Percentiles rank a stretch among this genome's conserved stretches.
phyloP scores from a whole-genome alignment of 176 grass and related monocot genomes.

The Phoenix dactylifera region DNA sequence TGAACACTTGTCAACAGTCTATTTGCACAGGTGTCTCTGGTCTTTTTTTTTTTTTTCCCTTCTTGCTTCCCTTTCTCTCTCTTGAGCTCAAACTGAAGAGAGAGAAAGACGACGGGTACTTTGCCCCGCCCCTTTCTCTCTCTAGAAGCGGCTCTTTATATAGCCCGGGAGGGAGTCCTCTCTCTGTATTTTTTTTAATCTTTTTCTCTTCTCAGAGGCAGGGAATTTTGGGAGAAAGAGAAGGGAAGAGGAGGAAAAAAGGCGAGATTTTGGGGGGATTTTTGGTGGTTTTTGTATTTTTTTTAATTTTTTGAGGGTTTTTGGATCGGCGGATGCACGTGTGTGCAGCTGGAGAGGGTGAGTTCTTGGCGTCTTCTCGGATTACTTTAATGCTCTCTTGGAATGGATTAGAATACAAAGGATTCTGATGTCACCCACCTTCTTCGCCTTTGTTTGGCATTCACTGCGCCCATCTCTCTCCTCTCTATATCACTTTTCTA shows the following conservation, averaged over 20 bases:
- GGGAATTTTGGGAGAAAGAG: too few relatives aligned
- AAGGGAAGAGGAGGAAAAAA: too few relatives aligned
- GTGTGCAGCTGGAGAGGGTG: constrained; percentile 15
- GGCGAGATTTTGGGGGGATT: too few relatives aligned
- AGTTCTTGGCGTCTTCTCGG: not conserved
- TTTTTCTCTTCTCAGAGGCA: too few relatives aligned
- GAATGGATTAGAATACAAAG: not conserved
- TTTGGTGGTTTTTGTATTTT: not conserved
- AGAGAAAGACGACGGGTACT: not conserved
- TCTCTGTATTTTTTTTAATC: not conserved
- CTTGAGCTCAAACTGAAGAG: not conserved
- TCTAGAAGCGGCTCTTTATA: not conserved
- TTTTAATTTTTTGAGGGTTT: not conserved
- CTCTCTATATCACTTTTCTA: not conserved
- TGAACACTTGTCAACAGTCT: not conserved
- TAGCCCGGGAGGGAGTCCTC: not conserved
- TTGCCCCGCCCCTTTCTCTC: not conserved
- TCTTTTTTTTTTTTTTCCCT: not conserved
- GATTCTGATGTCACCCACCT: constrained; percentile 2
- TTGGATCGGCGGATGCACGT: constrained; percentile 20
- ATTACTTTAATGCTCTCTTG: constrained; percentile 10
- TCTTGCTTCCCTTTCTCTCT: not conserved
- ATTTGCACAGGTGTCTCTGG: not conserved
- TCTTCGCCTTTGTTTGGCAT: not conserved
- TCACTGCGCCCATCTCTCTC: not conserved